These are phyloP conservation scores for Prunella vulgaris DNA, from an alignment of 257 asterid genomes.

Conservation along the genomic window DNA sequence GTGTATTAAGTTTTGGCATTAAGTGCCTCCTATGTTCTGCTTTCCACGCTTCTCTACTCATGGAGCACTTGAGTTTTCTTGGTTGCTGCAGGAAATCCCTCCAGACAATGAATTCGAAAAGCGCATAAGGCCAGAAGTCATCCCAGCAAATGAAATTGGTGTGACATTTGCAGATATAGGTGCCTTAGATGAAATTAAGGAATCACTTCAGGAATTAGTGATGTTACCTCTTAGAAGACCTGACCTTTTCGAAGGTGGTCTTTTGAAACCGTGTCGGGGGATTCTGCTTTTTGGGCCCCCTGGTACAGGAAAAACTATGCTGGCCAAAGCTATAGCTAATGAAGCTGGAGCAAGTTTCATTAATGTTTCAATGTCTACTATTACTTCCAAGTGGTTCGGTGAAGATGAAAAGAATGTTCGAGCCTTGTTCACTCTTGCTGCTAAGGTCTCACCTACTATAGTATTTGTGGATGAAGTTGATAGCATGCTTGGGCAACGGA, in stretches of 20 bases:
- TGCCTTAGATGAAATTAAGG: constrained; percentile 78
- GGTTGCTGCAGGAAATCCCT: constrained; percentile 53
- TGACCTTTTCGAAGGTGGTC: constrained; percentile 89
- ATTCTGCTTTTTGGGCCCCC: constrained; percentile 91
- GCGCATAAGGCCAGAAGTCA: constrained; percentile 86
- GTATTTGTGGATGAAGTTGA: constrained; percentile 95
- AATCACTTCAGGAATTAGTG: constrained; percentile 81
- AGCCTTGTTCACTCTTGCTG: constrained; percentile 84
- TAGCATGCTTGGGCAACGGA: constrained; percentile 90
- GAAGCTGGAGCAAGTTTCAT: constrained; percentile 97
- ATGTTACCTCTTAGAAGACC: constrained; percentile 86
- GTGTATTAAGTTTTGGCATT: not conserved
- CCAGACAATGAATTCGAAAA: constrained; percentile 92
- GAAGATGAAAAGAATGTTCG: constrained; percentile 92
- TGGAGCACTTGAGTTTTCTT: constrained; percentile 5
- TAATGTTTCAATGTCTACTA: constrained; percentile 81
- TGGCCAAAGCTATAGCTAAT: constrained; percentile 89
- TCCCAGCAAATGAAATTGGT: constrained; percentile 71
- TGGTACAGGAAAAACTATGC: constrained; percentile 89
- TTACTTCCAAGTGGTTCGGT: constrained; percentile 92
- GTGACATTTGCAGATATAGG: constrained; percentile 89
- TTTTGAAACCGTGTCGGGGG: constrained; percentile 84
- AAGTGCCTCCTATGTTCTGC: not conserved
- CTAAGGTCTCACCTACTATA: constrained; percentile 91
- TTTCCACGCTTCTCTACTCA: constrained; percentile 1